A percentile compares a stretch with the other conserved stretches of the same genome.
Conservation (phyloP, 179 eudicot species). For the Amaranthus tricolor region DNA sequence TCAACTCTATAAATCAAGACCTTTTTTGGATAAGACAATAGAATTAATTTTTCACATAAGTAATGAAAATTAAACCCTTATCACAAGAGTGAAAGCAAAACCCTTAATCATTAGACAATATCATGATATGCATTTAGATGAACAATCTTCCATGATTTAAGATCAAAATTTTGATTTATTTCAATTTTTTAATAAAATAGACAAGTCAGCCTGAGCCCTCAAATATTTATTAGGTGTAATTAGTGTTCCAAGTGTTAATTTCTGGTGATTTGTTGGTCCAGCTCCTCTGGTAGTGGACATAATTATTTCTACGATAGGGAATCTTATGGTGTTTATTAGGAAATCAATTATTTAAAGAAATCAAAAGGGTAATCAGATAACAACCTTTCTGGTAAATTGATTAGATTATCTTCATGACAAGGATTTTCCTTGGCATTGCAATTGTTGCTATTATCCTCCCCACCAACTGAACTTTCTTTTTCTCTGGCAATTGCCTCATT, state of each 20-base stretch:
- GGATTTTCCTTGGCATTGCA: conserved; percentile 49
- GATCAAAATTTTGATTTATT: background rate
- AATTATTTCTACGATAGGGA: background rate
- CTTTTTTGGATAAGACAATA: too few relatives aligned
- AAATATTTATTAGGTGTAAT: too few relatives aligned
- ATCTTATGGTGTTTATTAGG: background rate
- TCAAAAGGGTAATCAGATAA: background rate
- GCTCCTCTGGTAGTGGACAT: background rate
- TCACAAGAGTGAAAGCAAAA: too few relatives aligned
- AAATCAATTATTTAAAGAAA: background rate
- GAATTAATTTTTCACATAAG: too few relatives aligned
- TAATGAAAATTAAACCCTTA: too few relatives aligned
- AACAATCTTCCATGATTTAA: background rate
- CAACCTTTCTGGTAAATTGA: conserved; percentile 62
- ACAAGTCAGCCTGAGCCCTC: too few relatives aligned
- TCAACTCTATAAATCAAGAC: too few relatives aligned
- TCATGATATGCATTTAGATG: too few relatives aligned
- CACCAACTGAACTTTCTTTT: conserved; percentile 38
- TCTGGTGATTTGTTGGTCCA: too few relatives aligned
- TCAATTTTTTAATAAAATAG: background rate
- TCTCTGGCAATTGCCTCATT: conserved; percentile 43
- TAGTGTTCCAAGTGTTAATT: too few relatives aligned
- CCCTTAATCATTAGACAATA: too few relatives aligned
- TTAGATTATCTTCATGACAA: conserved; percentile 39
- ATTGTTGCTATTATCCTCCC: conserved; percentile 39